These are phyloP conservation scores for Argentina anserina DNA, from an alignment of 306 rosid genomes.

Conservation along the genomic window DNA sequence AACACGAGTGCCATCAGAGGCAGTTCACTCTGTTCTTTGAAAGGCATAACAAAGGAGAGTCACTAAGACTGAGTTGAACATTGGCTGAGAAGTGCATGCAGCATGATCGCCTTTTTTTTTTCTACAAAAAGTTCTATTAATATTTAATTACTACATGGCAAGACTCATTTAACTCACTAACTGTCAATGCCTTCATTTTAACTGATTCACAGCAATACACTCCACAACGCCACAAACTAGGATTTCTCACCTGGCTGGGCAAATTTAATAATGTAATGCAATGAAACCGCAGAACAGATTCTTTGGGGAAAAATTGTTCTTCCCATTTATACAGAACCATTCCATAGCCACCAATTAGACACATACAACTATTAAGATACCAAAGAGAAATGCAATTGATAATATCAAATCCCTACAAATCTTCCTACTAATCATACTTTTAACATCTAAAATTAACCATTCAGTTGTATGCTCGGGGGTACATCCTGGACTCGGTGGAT, in stretches of 20 bases:
- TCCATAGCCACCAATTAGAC: not conserved
- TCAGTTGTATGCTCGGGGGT: not conserved
- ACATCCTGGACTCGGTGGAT: not conserved
- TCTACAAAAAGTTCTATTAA: not conserved
- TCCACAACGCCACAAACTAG: not conserved
- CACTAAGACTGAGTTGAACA: not conserved
- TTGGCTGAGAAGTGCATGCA: not conserved
- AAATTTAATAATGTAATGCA: not conserved
- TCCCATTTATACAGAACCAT: not conserved
- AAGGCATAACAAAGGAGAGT: constrained; percentile 3
- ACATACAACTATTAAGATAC: not conserved
- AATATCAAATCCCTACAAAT: not conserved
- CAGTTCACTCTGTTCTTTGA: constrained; percentile 5
- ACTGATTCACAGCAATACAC: not conserved
- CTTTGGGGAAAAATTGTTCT: not conserved
- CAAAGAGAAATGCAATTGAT: not conserved
- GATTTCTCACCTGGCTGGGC: not conserved
- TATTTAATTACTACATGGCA: not conserved
- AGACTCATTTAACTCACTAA: not conserved
- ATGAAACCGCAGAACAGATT: not conserved
- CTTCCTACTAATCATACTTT: not conserved
- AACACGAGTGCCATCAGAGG: constrained; percentile 1
- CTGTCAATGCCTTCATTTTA: not conserved
- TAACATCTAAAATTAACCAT: not conserved
- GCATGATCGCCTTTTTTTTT: not conserved